phyloP scores from a whole-genome alignment of 2,329 filamentous ascomycete species.

The Verticillium zaregamsianum region DNA sequence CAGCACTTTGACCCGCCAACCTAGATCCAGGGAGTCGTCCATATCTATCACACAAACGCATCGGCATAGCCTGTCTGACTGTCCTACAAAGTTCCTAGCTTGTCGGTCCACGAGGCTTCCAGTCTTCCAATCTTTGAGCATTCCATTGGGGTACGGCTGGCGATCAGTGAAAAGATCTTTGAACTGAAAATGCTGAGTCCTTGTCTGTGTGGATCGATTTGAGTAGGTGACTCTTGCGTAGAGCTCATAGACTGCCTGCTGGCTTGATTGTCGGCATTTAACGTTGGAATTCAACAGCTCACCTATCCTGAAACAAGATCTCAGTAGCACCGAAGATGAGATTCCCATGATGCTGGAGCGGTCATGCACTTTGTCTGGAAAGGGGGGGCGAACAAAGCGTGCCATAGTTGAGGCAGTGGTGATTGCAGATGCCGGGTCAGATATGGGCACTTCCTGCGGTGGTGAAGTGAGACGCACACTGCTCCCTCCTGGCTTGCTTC shows the following conservation, averaged over 20 bases:
- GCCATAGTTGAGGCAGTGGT: conserved; percentile 12
- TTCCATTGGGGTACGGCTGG: conserved; percentile 38
- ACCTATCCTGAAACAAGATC: conserved; percentile 60
- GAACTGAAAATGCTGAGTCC: conserved; percentile 60
- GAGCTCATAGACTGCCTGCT: conserved; percentile 51
- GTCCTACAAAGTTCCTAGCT: conserved; percentile 1
- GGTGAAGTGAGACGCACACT: neutral
- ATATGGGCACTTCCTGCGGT: conserved; percentile 11
- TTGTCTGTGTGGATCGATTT: conserved; percentile 42
- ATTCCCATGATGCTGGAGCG: conserved; percentile 51
- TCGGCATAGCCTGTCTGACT: conserved; percentile 6
- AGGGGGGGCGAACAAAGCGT: conserved; percentile 46
- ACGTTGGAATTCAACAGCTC: conserved; percentile 50
- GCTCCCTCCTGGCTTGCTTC: neutral
- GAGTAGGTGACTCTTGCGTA: conserved; percentile 59
- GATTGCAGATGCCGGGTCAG: neutral
- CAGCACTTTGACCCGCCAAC: conserved; percentile 8
- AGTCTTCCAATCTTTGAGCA: conserved; percentile 5
- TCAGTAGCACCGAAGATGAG: conserved; percentile 39
- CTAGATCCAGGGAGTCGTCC: neutral
- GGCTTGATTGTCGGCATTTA: conserved; percentile 24
- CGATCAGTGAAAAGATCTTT: conserved; percentile 57
- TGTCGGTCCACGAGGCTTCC: conserved; percentile 1
- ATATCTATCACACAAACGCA: conserved; percentile 8
- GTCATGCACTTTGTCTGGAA: conserved; percentile 44